Percentiles rank a stretch among this genome's conserved stretches.
Conservation (phyloP, 2,329 filamentous ascomycete species). For the Ramichloridium luteum region DNA sequence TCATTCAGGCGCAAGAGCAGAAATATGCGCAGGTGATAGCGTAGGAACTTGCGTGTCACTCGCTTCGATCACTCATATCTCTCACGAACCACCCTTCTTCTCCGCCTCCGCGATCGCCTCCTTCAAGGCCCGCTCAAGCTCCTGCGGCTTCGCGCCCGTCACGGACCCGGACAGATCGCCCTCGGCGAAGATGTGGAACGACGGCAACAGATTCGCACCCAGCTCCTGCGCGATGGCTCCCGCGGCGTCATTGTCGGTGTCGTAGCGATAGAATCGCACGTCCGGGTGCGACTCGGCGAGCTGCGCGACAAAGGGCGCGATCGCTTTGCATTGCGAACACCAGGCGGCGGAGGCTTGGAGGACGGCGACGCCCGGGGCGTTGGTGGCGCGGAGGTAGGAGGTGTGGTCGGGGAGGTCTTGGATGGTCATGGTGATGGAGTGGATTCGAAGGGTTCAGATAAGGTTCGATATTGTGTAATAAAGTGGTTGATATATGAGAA, state of each 20-base stretch:
- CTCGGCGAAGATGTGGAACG: constrained; percentile 24
- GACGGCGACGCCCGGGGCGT: constrained; percentile 19
- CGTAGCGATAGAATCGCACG: constrained; percentile 21
- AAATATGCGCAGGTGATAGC: no score
- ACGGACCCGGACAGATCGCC: constrained; percentile 20
- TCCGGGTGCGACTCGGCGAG: constrained; percentile 22
- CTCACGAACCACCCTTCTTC: no score
- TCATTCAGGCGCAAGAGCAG: no score
- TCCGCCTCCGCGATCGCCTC: constrained; percentile 11
- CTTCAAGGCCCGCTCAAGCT: constrained; percentile 18
- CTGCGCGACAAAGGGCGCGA: constrained; percentile 22
- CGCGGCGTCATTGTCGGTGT: constrained; percentile 18
- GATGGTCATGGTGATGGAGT: not conserved
- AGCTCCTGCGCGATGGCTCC: constrained; percentile 23
- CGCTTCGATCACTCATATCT: no score
- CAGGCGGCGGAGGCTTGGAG: constrained; percentile 21
- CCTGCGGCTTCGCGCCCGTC: constrained; percentile 20
- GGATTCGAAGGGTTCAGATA: no score
- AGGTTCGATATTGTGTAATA: no score
- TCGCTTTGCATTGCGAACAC: constrained; percentile 24
- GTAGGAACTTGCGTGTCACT: no score
- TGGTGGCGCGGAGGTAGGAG: constrained; percentile 21
- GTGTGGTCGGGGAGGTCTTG: not conserved
- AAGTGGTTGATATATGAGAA: no score
- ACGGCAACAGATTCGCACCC: constrained; percentile 21